phyloP scores from a whole-genome alignment of 768 basidiomycete genomes.

The Austroboletus festivus region DNA sequence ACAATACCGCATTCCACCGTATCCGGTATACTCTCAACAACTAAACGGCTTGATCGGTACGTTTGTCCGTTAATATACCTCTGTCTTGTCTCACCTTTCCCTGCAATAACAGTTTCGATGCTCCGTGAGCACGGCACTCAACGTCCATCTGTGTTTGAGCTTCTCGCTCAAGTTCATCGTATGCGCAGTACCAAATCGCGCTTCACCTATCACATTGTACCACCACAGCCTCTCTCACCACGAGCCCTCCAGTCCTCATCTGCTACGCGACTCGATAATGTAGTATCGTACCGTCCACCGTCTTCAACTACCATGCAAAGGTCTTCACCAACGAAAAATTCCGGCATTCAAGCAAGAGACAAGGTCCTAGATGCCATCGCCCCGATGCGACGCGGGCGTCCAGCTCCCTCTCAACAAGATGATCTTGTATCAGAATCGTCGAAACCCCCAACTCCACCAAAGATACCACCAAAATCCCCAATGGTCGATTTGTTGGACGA shows the following conservation, averaged over 20 bases:
- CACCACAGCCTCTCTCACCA: constrained; percentile 45
- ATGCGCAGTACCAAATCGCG: constrained; percentile 85
- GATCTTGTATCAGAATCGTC: constrained; percentile 33
- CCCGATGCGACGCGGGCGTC: constrained; percentile 73
- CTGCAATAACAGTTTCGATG: constrained; percentile 69
- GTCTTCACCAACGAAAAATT: constrained; percentile 29
- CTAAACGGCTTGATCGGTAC: constrained; percentile 82
- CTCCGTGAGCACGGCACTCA: constrained; percentile 85
- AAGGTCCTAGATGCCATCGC: constrained; percentile 78
- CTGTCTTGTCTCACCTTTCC: constrained; percentile 7
- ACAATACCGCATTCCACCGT: constrained; percentile 88
- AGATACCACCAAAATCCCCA: constrained; percentile 13
- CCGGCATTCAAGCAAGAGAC: constrained; percentile 68
- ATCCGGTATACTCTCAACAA: constrained; percentile 80
- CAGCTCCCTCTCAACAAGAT: constrained; percentile 38
- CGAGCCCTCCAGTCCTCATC: constrained; percentile 32
- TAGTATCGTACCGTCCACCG: constrained; percentile 39
- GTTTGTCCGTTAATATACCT: constrained; percentile 20
- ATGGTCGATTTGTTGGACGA: constrained; percentile 35
- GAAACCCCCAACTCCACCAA: constrained; percentile 23
- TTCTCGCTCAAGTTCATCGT: constrained; percentile 78
- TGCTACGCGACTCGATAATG: constrained; percentile 33
- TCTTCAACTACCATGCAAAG: constrained; percentile 19
- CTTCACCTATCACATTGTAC: constrained; percentile 62
- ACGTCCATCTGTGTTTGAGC: constrained; percentile 84